Conservation (phyloP, 805 yeast species). For the Saturnispora quitensis region DNA sequence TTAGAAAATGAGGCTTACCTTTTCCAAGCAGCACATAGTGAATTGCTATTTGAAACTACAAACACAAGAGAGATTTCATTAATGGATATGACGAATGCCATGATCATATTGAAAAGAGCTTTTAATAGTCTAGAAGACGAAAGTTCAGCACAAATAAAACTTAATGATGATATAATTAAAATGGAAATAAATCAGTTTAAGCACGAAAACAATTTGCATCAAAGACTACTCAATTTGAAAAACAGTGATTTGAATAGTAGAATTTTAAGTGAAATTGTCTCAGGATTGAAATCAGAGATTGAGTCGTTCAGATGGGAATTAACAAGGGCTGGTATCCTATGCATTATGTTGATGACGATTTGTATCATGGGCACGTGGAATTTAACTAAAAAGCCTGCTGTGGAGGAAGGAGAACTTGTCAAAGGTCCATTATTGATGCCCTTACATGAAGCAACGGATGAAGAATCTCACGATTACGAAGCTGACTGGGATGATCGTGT, state of each 20-base stretch:
- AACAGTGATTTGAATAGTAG: constrained; percentile 80
- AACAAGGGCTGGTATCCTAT: constrained; percentile 77
- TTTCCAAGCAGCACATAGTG: constrained; percentile 88
- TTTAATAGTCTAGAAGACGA: constrained; percentile 70
- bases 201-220: constrained; percentile 71
- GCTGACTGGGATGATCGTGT: constrained; percentile 40
- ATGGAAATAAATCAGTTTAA: constrained; percentile 81
- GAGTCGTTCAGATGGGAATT: constrained; percentile 91
- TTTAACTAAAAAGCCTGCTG: constrained; percentile 28
- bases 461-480: constrained; percentile 44
- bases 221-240: constrained; percentile 54
- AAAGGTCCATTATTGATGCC: constrained; percentile 28
- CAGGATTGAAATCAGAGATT: constrained; percentile 76
- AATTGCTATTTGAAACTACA: constrained; percentile 68
- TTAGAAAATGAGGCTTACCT: constrained; percentile 81
- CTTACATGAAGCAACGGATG: constrained; percentile 43
- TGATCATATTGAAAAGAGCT: constrained; percentile 63
- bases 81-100: constrained; percentile 54
- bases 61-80: constrained; percentile 62
- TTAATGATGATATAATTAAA: constrained; percentile 60
- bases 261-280: constrained; percentile 70
- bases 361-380: constrained; percentile 47
- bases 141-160: constrained; percentile 46
- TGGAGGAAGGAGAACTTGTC: constrained; percentile 20
- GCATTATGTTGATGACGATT: constrained; percentile 58